Base-by-base conservation (phyloP, 352 stramenopile species). In the Phytophthora fragariaefolia region DNA sequence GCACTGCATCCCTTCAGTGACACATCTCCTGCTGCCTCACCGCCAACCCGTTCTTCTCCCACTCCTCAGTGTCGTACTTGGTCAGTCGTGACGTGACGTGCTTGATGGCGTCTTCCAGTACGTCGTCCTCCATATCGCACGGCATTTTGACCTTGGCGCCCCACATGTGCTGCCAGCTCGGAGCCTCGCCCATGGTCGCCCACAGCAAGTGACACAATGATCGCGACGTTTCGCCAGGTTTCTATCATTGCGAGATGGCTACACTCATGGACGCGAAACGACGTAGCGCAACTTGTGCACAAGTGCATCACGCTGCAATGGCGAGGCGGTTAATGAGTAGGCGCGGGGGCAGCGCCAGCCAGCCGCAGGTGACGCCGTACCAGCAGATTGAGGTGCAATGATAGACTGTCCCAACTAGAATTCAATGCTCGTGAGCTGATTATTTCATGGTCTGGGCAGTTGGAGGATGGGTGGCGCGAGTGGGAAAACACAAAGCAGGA, bases 141-240 rank as follows among this genome's bases (percentile, higher is more conserved):
- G 88, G 88, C 83, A 93, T 96, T 68, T 90, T 90, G 46, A 96
- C 87, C 58, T 91, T 92, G 46, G 87, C 83, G 22, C 87, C 87
- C 85, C 87, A 96, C 88, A 95, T 95, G 74, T 94, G 79, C 63
- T 92, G 85, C 88, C 87, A 96, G 36, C 83, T 93, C 40, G 85
- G 85, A 15, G 83, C 85, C 49, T 95, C 84, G 22, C 82, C 79
- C 83, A 92, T 95, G 1, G 51, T 56, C 18, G 22, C 10, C 50
- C 13, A 34, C 22, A 38, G 8, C 13, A 6, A 54, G 13, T 36
- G 43, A 27, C 17, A 30, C 17, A 22, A 24, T 58, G 65, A 73
- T 69, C 49, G 61, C 68, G 63, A 62, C 68, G 54, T 58, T 75
- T 75, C 68, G 38, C 47, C 9, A 27, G 0, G 17, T 59, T 59